A percentile compares a stretch with the other conserved stretches of the same genome.
phyloP scores from a whole-genome alignment of 139 green algal genomes.

The Chlorella sorokiniana region DNA sequence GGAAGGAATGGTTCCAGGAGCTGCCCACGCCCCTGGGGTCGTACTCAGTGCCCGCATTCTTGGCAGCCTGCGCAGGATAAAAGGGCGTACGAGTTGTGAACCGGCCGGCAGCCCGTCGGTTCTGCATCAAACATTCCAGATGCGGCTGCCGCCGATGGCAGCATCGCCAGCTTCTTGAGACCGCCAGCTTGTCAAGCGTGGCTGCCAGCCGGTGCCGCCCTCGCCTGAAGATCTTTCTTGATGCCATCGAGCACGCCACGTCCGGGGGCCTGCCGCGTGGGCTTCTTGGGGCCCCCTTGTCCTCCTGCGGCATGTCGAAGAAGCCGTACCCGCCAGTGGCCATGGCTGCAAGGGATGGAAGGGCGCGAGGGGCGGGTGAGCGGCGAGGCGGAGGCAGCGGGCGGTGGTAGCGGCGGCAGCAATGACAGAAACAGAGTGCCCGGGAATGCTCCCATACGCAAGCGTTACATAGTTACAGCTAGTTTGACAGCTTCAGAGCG shows the following conservation, averaged over 20 bases:
- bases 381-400: neutral
- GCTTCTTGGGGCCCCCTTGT: constrained; percentile 5
- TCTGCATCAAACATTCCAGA: no score
- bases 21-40: constrained; percentile 50
- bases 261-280: neutral
- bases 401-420: neutral
- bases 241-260: constrained; percentile 26
- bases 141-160: neutral
- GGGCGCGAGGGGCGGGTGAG: no score
- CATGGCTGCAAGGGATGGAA: no score
- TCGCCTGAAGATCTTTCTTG: constrained; percentile 1
- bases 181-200: neutral
- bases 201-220: no score
- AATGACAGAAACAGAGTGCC: neutral
- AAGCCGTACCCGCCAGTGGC: neutral
- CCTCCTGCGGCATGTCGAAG: neutral
- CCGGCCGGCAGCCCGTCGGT: no score
- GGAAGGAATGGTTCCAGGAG: constrained; percentile 71
- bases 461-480: no score
- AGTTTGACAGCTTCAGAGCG: no score
- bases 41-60: constrained; percentile 42
- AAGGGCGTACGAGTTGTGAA: neutral
- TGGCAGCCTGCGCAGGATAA: constrained; percentile 38
- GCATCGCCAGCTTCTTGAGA: neutral
- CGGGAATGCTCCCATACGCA: neutral